Evolutionary conservation across 768 basidiomycete species (phyloP).

Genomic region (Boletus bicolor): DNA sequence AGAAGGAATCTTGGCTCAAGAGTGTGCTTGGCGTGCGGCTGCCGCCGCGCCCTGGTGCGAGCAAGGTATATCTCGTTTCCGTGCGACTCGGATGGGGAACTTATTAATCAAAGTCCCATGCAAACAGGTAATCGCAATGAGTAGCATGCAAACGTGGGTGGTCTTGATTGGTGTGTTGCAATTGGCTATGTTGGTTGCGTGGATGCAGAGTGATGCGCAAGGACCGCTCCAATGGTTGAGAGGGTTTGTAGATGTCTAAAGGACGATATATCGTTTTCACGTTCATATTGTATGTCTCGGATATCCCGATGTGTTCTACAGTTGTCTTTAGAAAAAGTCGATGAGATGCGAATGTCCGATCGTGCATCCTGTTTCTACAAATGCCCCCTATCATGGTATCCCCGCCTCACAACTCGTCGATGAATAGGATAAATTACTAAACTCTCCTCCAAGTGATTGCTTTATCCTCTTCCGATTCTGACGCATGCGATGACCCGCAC

Average conservation of each 20-base stretch:
- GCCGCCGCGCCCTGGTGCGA: constrained; percentile 23
- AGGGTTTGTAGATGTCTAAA: constrained; percentile 15
- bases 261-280: not conserved
- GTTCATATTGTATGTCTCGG: not conserved
- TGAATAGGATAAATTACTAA: not conserved
- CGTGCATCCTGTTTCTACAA: not conserved
- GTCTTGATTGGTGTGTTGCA: not conserved
- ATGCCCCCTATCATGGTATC: not conserved
- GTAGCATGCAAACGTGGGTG: constrained; percentile 1
- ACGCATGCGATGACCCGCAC: constrained; percentile 1
- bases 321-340: not conserved
- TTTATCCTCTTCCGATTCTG: constrained; percentile 20
- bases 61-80: constrained; percentile 5
- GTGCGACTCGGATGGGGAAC: not conserved
- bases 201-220: not conserved
- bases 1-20: constrained; percentile 25
- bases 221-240: constrained; percentile 3
- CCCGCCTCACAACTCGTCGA: no score
- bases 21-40: constrained; percentile 12
- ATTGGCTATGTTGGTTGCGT: constrained; percentile 5
- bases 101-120: constrained; percentile 15
- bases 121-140: not conserved
- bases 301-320: not conserved
- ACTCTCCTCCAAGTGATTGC: constrained; percentile 16
- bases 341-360: not conserved